phyloP scores from a whole-genome alignment of 2,329 filamentous ascomycete species.

The Hymenoscyphus repandus region DNA sequence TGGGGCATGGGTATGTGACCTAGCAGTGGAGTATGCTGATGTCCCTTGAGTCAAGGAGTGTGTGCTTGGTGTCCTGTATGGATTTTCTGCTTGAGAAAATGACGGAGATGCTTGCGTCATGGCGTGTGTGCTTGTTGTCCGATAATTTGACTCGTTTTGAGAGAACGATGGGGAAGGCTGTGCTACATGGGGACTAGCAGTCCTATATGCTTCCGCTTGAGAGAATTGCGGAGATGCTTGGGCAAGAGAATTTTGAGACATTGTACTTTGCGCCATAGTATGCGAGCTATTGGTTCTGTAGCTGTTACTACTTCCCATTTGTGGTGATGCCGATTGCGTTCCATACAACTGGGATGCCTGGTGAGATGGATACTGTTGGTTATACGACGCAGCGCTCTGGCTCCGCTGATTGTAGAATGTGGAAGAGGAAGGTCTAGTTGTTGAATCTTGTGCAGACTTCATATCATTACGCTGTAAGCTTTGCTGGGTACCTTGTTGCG shows the following conservation, averaged over 20 bases:
- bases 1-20: conserved; percentile 19
- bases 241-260: conserved; percentile 22
- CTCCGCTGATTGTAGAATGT: conserved; percentile 25
- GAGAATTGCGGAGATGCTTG: conserved; percentile 29
- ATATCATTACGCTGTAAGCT: conserved; percentile 24
- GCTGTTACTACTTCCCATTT: conserved; percentile 25
- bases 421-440: conserved; percentile 22
- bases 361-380: conserved; percentile 29
- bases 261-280: conserved; percentile 20
- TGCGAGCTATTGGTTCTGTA: conserved; percentile 23
- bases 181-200: conserved; percentile 27
- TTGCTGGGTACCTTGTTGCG: conserved; percentile 18
- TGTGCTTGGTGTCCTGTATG: conserved; percentile 21
- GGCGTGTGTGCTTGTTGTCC: conserved; percentile 17
- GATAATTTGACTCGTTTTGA: conserved; percentile 22
- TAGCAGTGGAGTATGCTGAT: conserved; percentile 19
- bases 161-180: conserved; percentile 28
- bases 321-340: conserved; percentile 27
- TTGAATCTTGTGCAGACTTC: conserved; percentile 19
- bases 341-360: conserved; percentile 28
- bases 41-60: conserved; percentile 23
- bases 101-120: conserved; percentile 23
- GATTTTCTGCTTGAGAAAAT: conserved; percentile 22
- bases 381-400: conserved; percentile 20
- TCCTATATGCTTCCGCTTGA: conserved; percentile 27